Percentiles rank a stretch among this genome's conserved stretches.
Evolutionary conservation across 805 yeast species (phyloP).

Genomic region (Cephaloascus albidus): DNA sequence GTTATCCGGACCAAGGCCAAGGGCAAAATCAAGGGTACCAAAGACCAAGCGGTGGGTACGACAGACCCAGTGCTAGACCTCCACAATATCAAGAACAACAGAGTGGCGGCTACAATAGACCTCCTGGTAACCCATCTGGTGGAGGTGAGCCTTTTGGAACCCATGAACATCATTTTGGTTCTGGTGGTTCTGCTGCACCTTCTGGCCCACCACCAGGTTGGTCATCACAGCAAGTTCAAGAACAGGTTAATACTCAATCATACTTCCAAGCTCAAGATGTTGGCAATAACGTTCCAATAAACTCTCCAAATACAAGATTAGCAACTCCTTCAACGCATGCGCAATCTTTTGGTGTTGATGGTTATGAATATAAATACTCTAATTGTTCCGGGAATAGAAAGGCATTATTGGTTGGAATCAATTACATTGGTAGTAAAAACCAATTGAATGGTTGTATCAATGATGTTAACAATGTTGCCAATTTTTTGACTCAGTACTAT

Average conservation of each 20-base stretch:
- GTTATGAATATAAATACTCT: constrained; percentile 47
- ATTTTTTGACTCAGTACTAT: constrained; percentile 26
- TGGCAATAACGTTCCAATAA: constrained; percentile 2
- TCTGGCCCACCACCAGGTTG: constrained; percentile 6
- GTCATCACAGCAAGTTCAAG: constrained; percentile 4
- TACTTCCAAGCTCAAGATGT: constrained; percentile 4
- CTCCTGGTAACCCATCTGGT: constrained; percentile 3
- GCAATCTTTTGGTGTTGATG: constrained; percentile 10
- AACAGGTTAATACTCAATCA: constrained; percentile 6
- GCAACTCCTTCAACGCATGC: constrained; percentile 5
- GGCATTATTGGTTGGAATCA: constrained; percentile 72
- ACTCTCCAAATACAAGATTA: constrained; percentile 7
- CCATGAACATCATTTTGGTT: neutral
- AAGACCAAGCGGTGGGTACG: constrained; percentile 4
- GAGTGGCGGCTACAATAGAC: constrained; percentile 5
- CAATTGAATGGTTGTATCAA: constrained; percentile 73
- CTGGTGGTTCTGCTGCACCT: constrained; percentile 3
- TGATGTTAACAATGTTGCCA: constrained; percentile 50
- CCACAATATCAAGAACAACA: constrained; percentile 12
- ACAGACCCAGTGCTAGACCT: constrained; percentile 10
- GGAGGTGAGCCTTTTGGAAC: neutral
- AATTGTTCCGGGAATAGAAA: constrained; percentile 64
- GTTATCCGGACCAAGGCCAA: constrained; percentile 6
- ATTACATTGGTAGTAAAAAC: constrained; percentile 58
- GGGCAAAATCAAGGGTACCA: constrained; percentile 4